These are phyloP conservation scores for Trametes coccinea DNA, from an alignment of 768 basidiomycete species.

Conservation along the genomic window DNA sequence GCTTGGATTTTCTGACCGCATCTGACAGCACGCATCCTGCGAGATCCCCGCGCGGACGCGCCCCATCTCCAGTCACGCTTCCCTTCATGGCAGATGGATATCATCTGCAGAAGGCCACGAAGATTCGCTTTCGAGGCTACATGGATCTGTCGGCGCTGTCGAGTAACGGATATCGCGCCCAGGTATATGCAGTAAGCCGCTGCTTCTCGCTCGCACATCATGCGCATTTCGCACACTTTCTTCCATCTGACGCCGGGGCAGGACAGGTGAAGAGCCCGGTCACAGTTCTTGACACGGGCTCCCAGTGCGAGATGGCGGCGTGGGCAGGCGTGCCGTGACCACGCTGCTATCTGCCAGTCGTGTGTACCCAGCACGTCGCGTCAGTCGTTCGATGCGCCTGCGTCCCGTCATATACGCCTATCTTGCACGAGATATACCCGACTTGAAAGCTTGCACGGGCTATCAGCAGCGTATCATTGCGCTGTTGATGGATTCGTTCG, in stretches of 20 bases:
- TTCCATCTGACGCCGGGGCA: conserved; percentile 5
- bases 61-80: conserved; percentile 16
- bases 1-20: background rate
- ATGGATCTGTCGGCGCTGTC: conserved; percentile 9
- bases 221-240: background rate
- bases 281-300: background rate
- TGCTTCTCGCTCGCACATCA: conserved; percentile 11
- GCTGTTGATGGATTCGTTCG: no score
- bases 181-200: background rate
- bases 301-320: background rate
- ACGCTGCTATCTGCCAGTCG: conserved; percentile 2
- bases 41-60: conserved; percentile 3
- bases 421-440: background rate
- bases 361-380: background rate
- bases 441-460: background rate
- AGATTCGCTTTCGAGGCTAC: background rate
- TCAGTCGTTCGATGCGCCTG: background rate
- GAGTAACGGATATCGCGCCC: conserved; percentile 3
- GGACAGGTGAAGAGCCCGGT: background rate
- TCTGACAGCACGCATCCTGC: conserved; percentile 13
- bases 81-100: background rate
- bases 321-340: conserved; percentile 1
- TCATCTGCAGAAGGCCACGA: background rate
- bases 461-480: background rate
- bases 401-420: background rate